Evolutionary conservation across 257 asterid species (phyloP), one percentile per base, ranked within the genome.

Genomic region (Mitragyna speciosa): DNA sequence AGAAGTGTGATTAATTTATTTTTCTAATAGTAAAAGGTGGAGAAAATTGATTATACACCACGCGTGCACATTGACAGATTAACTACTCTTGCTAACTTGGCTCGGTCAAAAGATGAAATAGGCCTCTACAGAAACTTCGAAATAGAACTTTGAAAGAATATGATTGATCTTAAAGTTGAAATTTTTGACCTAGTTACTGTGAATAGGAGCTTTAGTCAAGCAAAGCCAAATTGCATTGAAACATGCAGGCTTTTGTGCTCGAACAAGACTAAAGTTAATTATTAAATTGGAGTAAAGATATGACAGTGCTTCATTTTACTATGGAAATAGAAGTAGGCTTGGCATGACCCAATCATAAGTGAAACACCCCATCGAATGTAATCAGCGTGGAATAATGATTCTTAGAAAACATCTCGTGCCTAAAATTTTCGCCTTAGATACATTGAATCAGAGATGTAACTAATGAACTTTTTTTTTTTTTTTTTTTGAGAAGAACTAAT

Each of bases 391-490:
- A 28, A 26, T 9, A 64, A 11, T 64, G 6, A 64, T 28, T 28
- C 4, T 10, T 63, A n/a, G 4, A n/a, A 39, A 63, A 26, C 17
- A 4, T 12, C 41, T 30, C 28, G 9, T 12, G 20, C 7, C 20
- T 0, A n/a, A n/a, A n/a, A 24, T 24, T 59, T 59, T n/a, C 11
- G 7, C 12, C 3, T 6, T 31, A 81, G 85, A 76, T 86, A 75
- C 89, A 86, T 76, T 84, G 91, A 65, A 85, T 80, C 83, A 51
- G 26, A 65, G 51, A 10, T 14, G 67, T 39, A 61, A 63, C 5
- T 11, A 33, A 67, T 51, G 54, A 68, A 51, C 56, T 20, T 51
- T 78, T 78, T 59, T n/a, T n/a, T n/a, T n/a, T n/a, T n/a, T n/a
- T n/a, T n/a, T n/a, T n/a, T n/a, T n/a, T n/a, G n/a, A n/a, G n/a